Evolutionary conservation across 805 yeast species (phyloP).

Genomic region (Phaffomyces thermotolerans): DNA sequence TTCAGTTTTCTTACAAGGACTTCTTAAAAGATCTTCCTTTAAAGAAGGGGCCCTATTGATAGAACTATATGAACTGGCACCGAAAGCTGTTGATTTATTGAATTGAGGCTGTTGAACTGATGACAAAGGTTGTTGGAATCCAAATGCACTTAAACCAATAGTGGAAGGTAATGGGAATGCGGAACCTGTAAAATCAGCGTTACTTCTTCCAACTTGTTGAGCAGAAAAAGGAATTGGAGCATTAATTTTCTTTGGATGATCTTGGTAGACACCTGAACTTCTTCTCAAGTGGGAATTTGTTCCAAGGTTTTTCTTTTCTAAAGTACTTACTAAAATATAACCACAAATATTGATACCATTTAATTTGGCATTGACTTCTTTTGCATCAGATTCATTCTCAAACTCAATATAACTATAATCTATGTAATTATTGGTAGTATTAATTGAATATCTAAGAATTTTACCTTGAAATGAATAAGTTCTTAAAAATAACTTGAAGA

Average conservation of each 20-base stretch:
- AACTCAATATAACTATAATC: constrained; percentile 22
- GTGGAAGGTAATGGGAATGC: not conserved
- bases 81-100: not conserved
- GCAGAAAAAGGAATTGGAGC: not conserved
- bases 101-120: not conserved
- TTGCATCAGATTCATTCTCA: constrained; percentile 19
- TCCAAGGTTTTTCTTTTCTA: constrained; percentile 5
- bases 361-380: constrained; percentile 15
- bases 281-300: constrained; percentile 1
- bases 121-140: not conserved
- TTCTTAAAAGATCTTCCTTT: not conserved
- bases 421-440: constrained; percentile 4
- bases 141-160: not conserved
- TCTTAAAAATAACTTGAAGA: constrained; percentile 22
- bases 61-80: not conserved
- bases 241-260: not conserved
- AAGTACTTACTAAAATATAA: constrained; percentile 9
- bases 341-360: constrained; percentile 22
- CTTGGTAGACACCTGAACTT: constrained; percentile 1
- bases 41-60: too few species aligned
- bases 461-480: constrained; percentile 17
- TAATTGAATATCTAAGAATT: constrained; percentile 16
- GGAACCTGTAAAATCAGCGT: constrained; percentile 1
- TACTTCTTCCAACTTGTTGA: not conserved
- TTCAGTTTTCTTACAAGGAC: constrained; percentile 5